Percentiles rank a stretch among this genome's conserved stretches.
phyloP scores from a whole-genome alignment of 2,329 filamentous ascomycete genomes.

The Clarireedia monteithiana region DNA sequence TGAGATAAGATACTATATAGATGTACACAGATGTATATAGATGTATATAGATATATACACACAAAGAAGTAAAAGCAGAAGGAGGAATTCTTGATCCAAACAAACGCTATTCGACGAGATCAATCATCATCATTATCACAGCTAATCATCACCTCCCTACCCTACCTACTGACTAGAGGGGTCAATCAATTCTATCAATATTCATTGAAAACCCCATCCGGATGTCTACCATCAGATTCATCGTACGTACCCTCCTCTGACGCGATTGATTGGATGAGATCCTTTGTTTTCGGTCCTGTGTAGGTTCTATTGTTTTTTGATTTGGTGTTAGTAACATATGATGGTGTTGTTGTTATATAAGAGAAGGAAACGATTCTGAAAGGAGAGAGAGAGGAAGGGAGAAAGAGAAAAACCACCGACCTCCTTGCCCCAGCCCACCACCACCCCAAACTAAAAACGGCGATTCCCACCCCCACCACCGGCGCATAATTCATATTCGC shows the following conservation, averaged over 20 bases:
- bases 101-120: no score
- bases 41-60: no score
- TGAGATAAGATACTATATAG: no score
- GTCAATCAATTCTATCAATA: neutral
- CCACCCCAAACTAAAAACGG: slow-evolving; percentile 41
- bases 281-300: slow-evolving; percentile 8
- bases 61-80: no score
- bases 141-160: neutral
- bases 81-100: no score
- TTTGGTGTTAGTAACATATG: no score
- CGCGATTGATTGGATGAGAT: slow-evolving; percentile 2
- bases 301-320: neutral
- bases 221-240: neutral
- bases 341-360: no score
- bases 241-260: neutral
- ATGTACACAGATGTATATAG: no score
- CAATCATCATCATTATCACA: neutral
- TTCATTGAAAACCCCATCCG: neutral
- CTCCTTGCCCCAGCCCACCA: slow-evolving; percentile 32
- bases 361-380: neutral
- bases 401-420: slow-evolving; percentile 4
- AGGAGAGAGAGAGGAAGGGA: no score
- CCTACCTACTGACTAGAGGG: no score
- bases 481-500: slow-evolving; percentile 45
- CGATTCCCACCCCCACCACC: slow-evolving; percentile 39